Base-by-base conservation (phyloP, 1,284 basidiomycete genomes). In the Exobasidium cylindrosporum region DNA sequence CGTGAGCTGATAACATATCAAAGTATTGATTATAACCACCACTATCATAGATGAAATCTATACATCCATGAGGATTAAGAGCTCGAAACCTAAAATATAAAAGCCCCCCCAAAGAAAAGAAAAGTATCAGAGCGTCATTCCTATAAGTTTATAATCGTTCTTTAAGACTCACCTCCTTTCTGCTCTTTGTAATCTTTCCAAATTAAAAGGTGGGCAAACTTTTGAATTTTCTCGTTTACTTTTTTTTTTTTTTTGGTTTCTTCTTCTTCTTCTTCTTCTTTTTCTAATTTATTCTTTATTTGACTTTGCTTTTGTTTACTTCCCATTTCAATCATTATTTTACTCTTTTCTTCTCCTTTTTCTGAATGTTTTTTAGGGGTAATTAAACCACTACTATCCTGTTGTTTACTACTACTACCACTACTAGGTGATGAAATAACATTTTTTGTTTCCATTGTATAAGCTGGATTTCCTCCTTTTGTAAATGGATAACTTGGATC, bases 31-130 rank as follows among this genome's bases (percentile, higher is more conserved):
- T 70, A 4, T 70, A 46, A 14, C 62, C 64, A 55, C 68, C 65
- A 29, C 47, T 60, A 4, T 58, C 64, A 17, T 63, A 68, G 3
- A 67, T 59, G 60, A 70, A 78, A 58, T 78, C 76, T 57, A 78
- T 69, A 54, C 73, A 72, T 1, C 76, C 76, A 50, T 78, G 69
- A 24, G 73, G 70, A 45, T 78, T 78, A 17, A 78, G 68, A 0
- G 76, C 76, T 4, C 63, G 63, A 67, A 77, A 78, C 1, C 35
- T 40, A 17, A 7, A 40, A 10, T 17, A 40, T 10, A n/a, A n/a
- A n/a, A n/a, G n/a, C n/a, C n/a, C n/a, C n/a, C n/a, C n/a, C n/a
- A n/a, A n/a, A n/a, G n/a, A n/a, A n/a, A n/a, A n/a, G n/a, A n/a
- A n/a, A n/a, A n/a, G n/a, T 58, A 6, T 11, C 30, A 31, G 58